These are phyloP conservation scores for Sphaerobolus stellatus DNA, from an alignment of 1,284 basidiomycete genomes.

Conservation along the genomic window DNA sequence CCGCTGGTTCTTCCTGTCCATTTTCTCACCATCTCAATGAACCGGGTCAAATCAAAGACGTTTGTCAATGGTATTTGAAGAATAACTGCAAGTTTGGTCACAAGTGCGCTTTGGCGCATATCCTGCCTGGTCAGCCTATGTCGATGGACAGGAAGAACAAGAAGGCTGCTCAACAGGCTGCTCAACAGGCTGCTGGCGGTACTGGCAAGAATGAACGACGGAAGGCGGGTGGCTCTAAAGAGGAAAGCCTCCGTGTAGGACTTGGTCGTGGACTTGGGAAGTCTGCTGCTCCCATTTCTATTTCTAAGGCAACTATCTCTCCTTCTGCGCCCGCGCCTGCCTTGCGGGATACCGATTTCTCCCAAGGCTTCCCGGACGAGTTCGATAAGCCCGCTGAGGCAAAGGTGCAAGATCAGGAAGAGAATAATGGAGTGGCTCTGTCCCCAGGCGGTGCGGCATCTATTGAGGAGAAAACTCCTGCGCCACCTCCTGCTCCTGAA, in stretches of 20 bases:
- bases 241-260: slow-evolving; percentile 33
- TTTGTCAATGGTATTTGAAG: slow-evolving; percentile 93
- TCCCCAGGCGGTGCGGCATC: too few species aligned
- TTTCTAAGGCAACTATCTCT: slow-evolving; percentile 68
- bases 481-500: slow-evolving; percentile 13
- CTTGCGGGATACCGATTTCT: slow-evolving; percentile 72
- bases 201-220: slow-evolving; percentile 24
- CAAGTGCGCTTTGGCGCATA: slow-evolving; percentile 93
- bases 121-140: slow-evolving; percentile 91
- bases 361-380: slow-evolving; percentile 63
- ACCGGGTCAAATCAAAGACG: slow-evolving; percentile 83
- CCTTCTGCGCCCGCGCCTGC: slow-evolving; percentile 79
- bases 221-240: slow-evolving; percentile 41
- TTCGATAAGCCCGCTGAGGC: slow-evolving; percentile 46
- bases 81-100: slow-evolving; percentile 98
- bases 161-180: slow-evolving; percentile 83
- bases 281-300: slow-evolving; percentile 48
- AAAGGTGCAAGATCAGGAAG: slow-evolving; percentile 18
- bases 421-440: too few species aligned
- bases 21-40: slow-evolving; percentile 79
- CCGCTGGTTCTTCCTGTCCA: slow-evolving; percentile 91
- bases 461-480: background rate
- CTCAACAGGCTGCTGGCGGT: slow-evolving; percentile 47
- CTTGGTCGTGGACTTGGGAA: slow-evolving; percentile 18
- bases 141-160: slow-evolving; percentile 99